These are phyloP conservation scores for Falciphora oryzae DNA, from an alignment of 2,329 filamentous ascomycete species.

Conservation along the genomic window DNA sequence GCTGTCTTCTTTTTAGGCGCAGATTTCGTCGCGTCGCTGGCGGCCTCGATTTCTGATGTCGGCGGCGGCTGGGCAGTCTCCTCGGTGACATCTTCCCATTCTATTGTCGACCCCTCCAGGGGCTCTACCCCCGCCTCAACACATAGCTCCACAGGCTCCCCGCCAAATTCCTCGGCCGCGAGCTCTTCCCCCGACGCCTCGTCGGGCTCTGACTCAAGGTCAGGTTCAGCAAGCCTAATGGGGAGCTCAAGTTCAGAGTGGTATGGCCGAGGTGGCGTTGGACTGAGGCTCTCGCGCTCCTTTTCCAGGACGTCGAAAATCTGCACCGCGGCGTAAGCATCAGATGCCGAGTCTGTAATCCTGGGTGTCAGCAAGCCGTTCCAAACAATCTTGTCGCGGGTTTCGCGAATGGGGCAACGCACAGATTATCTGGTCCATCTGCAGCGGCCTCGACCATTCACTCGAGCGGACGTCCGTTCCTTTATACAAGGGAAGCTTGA, in stretches of 20 bases:
- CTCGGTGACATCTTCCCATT: slow-evolving; percentile 20
- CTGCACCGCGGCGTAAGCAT: slow-evolving; percentile 74
- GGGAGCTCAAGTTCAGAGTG: slow-evolving; percentile 62
- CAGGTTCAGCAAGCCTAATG: slow-evolving; percentile 48
- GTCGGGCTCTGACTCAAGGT: slow-evolving; percentile 22
- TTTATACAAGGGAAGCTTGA: slow-evolving; percentile 73
- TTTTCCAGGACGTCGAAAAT: slow-evolving; percentile 68
- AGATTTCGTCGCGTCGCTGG: slow-evolving; percentile 10
- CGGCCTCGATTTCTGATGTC: background rate
- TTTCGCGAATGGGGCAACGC: slow-evolving; percentile 30
- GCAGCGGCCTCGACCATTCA: slow-evolving; percentile 65
- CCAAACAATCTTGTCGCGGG: background rate
- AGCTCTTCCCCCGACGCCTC: slow-evolving; percentile 22
- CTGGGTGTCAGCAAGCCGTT: slow-evolving; percentile 19
- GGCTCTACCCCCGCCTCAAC: background rate
- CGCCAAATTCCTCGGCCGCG: slow-evolving; percentile 15
- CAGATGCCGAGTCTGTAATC: slow-evolving; percentile 64
- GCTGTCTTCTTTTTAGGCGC: slow-evolving; percentile 2
- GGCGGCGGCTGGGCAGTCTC: slow-evolving; percentile 9
- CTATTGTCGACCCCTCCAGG: slow-evolving; percentile 12
- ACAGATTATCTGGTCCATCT: slow-evolving; percentile 62
- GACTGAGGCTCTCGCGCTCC: slow-evolving; percentile 59
- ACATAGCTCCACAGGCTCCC: slow-evolving; percentile 12
- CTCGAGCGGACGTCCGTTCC: slow-evolving; percentile 62
- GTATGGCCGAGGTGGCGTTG: slow-evolving; percentile 64